A percentile compares a stretch with the other conserved stretches of the same genome.
Conservation (phyloP, 2,329 filamentous ascomycete genomes). For the Aspergillus versicolor region DNA sequence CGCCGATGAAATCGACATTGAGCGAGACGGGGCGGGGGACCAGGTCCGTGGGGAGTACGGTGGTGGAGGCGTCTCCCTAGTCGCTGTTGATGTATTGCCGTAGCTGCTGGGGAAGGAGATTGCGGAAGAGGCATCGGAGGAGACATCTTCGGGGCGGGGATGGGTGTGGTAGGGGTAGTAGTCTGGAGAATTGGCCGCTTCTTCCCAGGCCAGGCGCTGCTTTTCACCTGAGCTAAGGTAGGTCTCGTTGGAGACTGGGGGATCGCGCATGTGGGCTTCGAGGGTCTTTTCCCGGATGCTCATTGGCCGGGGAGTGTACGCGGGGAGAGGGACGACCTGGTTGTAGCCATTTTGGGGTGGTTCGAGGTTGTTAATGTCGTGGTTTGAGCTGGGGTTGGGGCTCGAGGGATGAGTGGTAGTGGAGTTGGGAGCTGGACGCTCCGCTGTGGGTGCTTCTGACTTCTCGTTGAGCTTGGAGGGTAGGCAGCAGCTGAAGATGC, state of each 20-base stretch:
- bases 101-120: constrained; percentile 45
- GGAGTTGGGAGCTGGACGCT: neutral
- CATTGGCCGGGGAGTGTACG: constrained; percentile 41
- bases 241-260: constrained; percentile 25
- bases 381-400: constrained; percentile 1
- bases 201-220: constrained; percentile 25
- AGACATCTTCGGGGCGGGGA: constrained; percentile 26
- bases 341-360: constrained; percentile 27
- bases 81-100: constrained; percentile 46
- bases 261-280: constrained; percentile 33
- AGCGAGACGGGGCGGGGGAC: constrained; percentile 5
- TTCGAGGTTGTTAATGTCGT: neutral
- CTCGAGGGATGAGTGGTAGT: neutral
- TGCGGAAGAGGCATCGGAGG: constrained; percentile 41
- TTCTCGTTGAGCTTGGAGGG: neutral
- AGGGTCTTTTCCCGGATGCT: constrained; percentile 43
- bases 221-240: constrained; percentile 30
- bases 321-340: constrained; percentile 36
- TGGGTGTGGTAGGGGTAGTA: constrained; percentile 4
- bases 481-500: constrained; percentile 8
- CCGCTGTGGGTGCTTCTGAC: neutral
- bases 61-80: constrained; percentile 43
- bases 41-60: constrained; percentile 36
- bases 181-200: neutral
- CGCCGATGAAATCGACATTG: constrained; percentile 7